These are phyloP conservation scores for Fusarium aywerte DNA, from an alignment of 2,329 filamentous ascomycete genomes.

Conservation along the genomic window DNA sequence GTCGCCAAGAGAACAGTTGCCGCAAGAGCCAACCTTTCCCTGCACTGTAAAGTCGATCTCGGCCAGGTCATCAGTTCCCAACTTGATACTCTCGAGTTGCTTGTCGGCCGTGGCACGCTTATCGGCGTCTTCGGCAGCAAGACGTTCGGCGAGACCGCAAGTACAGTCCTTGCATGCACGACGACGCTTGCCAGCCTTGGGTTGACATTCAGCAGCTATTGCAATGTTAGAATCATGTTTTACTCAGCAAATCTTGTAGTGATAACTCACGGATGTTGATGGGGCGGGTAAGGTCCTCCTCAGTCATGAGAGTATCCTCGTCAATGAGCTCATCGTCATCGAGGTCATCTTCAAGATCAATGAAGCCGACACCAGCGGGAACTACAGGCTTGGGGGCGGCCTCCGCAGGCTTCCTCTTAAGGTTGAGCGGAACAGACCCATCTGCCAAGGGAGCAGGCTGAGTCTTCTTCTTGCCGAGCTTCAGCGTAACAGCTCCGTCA, in stretches of 20 bases:
- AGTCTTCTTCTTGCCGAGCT: slow-evolving; percentile 54
- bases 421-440: slow-evolving; percentile 48
- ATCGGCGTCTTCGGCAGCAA: slow-evolving; percentile 85
- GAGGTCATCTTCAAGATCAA: slow-evolving; percentile 73
- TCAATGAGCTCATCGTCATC: slow-evolving; percentile 89
- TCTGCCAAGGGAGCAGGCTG: slow-evolving; percentile 31
- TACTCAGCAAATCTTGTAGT: neutral
- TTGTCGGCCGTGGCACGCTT: slow-evolving; percentile 72
- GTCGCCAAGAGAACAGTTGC: slow-evolving; percentile 92
- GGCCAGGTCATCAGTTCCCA: slow-evolving; percentile 78
- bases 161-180: slow-evolving; percentile 98
- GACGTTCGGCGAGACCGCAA: slow-evolving; percentile 86
- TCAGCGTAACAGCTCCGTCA: slow-evolving; percentile 66
- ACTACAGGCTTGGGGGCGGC: slow-evolving; percentile 54
- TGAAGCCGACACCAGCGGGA: slow-evolving; percentile 72
- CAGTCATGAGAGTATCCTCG: slow-evolving; percentile 86
- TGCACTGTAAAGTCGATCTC: slow-evolving; percentile 98
- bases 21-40: slow-evolving; percentile 94
- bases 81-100: slow-evolving; percentile 76
- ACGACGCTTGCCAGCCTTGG: slow-evolving; percentile 87
- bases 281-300: slow-evolving; percentile 82
- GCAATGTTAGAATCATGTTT: slow-evolving; percentile 18
- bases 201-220: slow-evolving; percentile 82
- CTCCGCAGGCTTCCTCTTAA: slow-evolving; percentile 57
- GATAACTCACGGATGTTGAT: slow-evolving; percentile 79